Evolutionary conservation across 345 rosid species (phyloP).

Genomic region (Rubroshorea leprosula): DNA sequence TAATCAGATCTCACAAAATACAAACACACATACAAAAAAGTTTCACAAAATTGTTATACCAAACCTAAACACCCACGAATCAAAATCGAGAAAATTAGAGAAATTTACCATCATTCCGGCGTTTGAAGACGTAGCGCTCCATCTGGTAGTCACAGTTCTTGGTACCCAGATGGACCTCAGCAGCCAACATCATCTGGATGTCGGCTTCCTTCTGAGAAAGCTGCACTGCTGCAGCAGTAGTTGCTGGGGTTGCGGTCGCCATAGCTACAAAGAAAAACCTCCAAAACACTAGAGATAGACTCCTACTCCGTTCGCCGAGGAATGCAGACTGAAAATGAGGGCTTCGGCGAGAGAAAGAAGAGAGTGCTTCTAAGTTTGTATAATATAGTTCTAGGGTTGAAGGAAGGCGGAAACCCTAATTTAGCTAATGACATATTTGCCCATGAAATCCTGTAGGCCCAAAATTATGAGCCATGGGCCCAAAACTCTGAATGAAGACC

Average conservation of each 20-base stretch:
- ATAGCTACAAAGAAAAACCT: conserved; percentile 12
- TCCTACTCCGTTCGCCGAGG: background rate
- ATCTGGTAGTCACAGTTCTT: conserved; percentile 87
- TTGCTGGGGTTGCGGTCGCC: conserved; percentile 19
- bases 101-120: conserved; percentile 73
- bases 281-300: background rate
- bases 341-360: background rate
- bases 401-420: conserved; percentile 22
- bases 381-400: background rate
- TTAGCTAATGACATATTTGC: background rate
- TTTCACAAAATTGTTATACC: background rate
- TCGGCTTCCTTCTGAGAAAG: conserved; percentile 72
- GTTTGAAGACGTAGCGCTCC: conserved; percentile 93
- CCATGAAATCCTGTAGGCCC: background rate
- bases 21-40: background rate
- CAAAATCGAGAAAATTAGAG: background rate
- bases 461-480: background rate
- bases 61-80: background rate
- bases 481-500: background rate
- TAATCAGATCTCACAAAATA: background rate
- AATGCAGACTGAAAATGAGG: background rate
- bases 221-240: conserved; percentile 34
- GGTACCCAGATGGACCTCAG: conserved; percentile 91
- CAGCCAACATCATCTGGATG: conserved; percentile 84
- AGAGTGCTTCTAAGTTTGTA: background rate